Evolutionary conservation across 2,329 filamentous ascomycete genomes (phyloP), one percentile per base, ranked within the genome.

Genomic region (Neurospora sp.): DNA sequence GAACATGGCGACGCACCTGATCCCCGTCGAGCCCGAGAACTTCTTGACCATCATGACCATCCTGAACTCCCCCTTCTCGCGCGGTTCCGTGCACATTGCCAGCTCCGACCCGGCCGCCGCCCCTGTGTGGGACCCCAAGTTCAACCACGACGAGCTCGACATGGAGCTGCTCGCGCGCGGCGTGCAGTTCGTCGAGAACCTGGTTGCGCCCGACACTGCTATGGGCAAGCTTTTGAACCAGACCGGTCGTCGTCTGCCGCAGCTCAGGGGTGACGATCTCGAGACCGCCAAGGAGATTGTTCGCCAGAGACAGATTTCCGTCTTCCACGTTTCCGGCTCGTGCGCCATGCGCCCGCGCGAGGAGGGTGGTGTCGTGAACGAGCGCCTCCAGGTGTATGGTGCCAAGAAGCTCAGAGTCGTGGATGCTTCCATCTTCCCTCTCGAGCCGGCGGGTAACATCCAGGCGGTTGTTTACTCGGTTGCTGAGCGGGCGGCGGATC

Each of bases 1-100:
- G 37, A 75, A 69, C 19, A 73, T 77, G 66, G 75, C 77, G 8
- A 75, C 77, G 28, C 76, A 75, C 71, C 76, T 78, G 71, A 75
- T 74, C 8, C 76, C 78, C 37, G 73, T 72, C 4, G 74, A 74
- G 1, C 79, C 80, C 3, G 78, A 82, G 70, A 84, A 88, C 73
- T 87, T 85, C 75, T 81, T 88, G 67, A 85, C 86, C 15, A 80
- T 86, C 70, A 85, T 85, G 73, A 83, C 84, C 0, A 87, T 87
- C 71, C 85, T 88, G 36, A 86, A 86, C 69, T 89, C 90, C 69
- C 88, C 88, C 0, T 84, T 87, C 74, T 87, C 85, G 1, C 83
- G 87, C 0, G 88, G 88, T 5, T 81, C 82, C 46, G 84, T 88
- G 69, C 89, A 90, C 78, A 86, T 90, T 28, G 28, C 78, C 11